Conservation (phyloP, 352 stramenopile species). For the Stramenopiles sp. region DNA sequence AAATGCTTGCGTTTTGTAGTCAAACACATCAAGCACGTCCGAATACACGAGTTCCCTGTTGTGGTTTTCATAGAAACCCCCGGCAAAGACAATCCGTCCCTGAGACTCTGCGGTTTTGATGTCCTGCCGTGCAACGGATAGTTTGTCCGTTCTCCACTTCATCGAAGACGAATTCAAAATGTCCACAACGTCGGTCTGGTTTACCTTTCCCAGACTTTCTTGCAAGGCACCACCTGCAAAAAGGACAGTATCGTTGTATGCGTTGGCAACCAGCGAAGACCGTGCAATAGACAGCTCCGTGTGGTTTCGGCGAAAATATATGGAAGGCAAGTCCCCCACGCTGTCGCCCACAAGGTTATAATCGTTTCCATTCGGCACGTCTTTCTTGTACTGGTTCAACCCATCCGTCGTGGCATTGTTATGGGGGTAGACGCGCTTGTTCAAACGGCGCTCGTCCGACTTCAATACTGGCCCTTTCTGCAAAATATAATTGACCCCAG, state of each 20-base stretch:
- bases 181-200: not conserved
- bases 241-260: not conserved
- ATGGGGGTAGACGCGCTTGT: not conserved
- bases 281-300: not conserved
- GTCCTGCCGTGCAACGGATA: not conserved
- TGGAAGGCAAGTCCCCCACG: not conserved
- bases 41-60: not conserved
- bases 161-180: not conserved
- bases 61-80: not conserved
- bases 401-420: not conserved
- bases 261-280: not conserved
- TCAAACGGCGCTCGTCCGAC: not conserved
- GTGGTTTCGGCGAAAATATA: not conserved
- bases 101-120: not conserved
- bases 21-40: not conserved
- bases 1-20: too few species aligned
- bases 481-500: too few species aligned
- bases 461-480: not conserved
- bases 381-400: constrained; percentile 5
- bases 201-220: not conserved
- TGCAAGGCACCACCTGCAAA: not conserved
- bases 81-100: not conserved
- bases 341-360: not conserved
- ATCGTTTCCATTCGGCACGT: constrained; percentile 1
- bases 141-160: not conserved